Percentiles rank a stretch among this genome's conserved stretches.
Evolutionary conservation across 352 stramenopile species (phyloP).

Genomic region (Globisporangium irregulare): DNA sequence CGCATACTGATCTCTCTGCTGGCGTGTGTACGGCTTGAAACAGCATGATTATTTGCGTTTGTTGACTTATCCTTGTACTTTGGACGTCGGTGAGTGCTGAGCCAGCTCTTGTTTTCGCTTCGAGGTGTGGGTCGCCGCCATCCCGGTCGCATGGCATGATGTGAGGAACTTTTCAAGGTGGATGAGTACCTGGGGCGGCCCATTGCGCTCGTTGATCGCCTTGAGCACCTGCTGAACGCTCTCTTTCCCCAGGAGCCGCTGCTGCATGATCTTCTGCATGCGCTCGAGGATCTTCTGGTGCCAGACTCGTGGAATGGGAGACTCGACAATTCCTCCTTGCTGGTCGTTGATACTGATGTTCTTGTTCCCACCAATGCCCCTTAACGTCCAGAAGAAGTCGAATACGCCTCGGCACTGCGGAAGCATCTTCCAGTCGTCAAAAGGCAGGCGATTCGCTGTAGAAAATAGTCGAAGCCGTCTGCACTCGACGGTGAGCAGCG

Average conservation of each 20-base stretch:
- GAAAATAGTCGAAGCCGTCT: conserved; percentile 57
- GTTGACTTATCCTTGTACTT: conserved; percentile 1
- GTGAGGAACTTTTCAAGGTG: conserved; percentile 51
- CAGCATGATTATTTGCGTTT: not conserved
- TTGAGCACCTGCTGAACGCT: conserved; percentile 51
- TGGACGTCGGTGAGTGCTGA: not conserved
- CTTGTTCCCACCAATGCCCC: not conserved
- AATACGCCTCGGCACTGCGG: conserved; percentile 29
- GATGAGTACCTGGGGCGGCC: conserved; percentile 25
- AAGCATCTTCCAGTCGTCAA: conserved; percentile 47
- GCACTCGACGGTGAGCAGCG: conserved; percentile 39
- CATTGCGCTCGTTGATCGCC: conserved; percentile 36
- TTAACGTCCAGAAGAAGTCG: conserved; percentile 38
- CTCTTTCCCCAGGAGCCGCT: conserved; percentile 53
- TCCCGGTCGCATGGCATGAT: conserved; percentile 5
- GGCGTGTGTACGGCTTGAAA: not conserved
- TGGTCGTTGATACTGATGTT: not conserved
- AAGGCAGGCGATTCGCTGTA: conserved; percentile 38
- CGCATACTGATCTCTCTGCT: not conserved
- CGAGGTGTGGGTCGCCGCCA: not conserved
- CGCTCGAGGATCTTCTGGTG: conserved; percentile 43
- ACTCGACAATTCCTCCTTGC: not conserved
- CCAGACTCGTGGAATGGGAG: conserved; percentile 28
- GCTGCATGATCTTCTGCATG: conserved; percentile 44
- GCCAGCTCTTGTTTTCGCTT: conserved; percentile 12